Conservation (phyloP, 805 yeast genomes). For the Candida silvatica region DNA sequence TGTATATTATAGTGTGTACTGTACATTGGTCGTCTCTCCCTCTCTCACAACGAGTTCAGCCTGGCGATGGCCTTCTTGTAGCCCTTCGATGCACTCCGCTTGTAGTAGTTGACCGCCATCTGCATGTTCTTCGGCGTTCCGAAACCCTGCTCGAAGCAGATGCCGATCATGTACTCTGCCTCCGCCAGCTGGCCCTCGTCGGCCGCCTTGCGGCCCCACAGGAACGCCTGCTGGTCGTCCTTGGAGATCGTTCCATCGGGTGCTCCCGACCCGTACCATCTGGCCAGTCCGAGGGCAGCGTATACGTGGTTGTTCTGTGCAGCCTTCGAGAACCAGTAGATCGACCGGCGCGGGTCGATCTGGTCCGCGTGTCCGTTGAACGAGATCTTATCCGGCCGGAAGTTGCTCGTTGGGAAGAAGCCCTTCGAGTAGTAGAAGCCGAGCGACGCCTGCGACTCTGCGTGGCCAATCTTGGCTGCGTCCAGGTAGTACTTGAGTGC, state of each 20-base stretch:
- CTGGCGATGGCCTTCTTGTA: slow-evolving; percentile 45
- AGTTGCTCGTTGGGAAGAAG: slow-evolving; percentile 23
- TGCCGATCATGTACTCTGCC: slow-evolving; percentile 64
- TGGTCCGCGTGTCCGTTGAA: slow-evolving; percentile 17
- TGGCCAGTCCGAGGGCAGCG: slow-evolving; percentile 64
- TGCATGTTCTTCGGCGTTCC: slow-evolving; percentile 37
- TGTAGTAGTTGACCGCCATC: slow-evolving; percentile 42
- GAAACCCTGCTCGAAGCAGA: slow-evolving; percentile 59
- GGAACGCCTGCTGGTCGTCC: slow-evolving; percentile 56
- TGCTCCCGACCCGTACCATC: slow-evolving; percentile 73
- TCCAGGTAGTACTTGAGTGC: slow-evolving; percentile 46
- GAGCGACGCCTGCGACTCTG: slow-evolving; percentile 60
- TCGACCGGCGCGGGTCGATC: slow-evolving; percentile 47
- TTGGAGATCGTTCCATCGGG: slow-evolving; percentile 36
- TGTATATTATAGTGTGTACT: neutral
- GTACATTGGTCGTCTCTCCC: neutral
- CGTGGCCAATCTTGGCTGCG: slow-evolving; percentile 52
- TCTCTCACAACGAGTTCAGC: slow-evolving; percentile 18
- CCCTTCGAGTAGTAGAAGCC: slow-evolving; percentile 75
- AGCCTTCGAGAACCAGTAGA: slow-evolving; percentile 69
- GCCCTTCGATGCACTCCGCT: slow-evolving; percentile 53
- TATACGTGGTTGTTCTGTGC: slow-evolving; percentile 58
- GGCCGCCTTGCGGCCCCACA: slow-evolving; percentile 59
- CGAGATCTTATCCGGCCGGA: slow-evolving; percentile 25
- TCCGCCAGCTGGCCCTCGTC: slow-evolving; percentile 45